These are phyloP conservation scores for Lagenaria siceraria DNA, from an alignment of 306 rosid species.

Conservation along the genomic window DNA sequence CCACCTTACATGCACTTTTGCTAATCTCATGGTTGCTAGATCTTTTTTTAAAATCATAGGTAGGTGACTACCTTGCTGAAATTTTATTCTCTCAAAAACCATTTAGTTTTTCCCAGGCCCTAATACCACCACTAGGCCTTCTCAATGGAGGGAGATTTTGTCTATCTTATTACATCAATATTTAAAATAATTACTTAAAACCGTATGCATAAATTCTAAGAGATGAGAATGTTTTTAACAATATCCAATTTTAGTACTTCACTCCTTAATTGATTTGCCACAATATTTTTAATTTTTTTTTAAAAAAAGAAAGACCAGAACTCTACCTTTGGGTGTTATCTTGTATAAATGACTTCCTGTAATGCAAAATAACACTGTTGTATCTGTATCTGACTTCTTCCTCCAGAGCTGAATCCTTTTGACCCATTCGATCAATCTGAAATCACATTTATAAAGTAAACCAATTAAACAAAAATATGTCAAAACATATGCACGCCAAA, in stretches of 20 bases:
- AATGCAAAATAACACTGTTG: constrained; percentile 55
- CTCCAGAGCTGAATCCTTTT: constrained; percentile 50
- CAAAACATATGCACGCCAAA: constrained; percentile 1
- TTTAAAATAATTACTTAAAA: not conserved
- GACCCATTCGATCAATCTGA: constrained; percentile 82
- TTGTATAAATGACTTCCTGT: constrained; percentile 77
- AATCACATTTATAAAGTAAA: constrained; percentile 11
- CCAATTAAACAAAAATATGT: not conserved
- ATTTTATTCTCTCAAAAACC: not conserved
- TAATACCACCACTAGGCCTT: not conserved
- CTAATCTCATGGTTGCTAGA: not conserved
- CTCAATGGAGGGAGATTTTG: not conserved
- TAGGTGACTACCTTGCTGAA: not conserved
- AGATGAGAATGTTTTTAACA: not conserved
- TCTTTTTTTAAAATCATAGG: not conserved
- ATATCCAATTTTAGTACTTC: not conserved
- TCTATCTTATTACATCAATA: not conserved
- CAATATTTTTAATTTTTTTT: not conserved
- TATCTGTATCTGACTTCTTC: constrained; percentile 85
- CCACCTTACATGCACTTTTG: not conserved
- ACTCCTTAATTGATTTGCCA: not conserved
- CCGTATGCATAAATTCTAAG: not conserved
- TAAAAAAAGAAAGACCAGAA: not conserved
- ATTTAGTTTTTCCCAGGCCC: not conserved
- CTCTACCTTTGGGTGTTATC: constrained; percentile 80